These are phyloP conservation scores for Ormosia semicastrata DNA, from an alignment of 306 rosid species.

Conservation along the genomic window DNA sequence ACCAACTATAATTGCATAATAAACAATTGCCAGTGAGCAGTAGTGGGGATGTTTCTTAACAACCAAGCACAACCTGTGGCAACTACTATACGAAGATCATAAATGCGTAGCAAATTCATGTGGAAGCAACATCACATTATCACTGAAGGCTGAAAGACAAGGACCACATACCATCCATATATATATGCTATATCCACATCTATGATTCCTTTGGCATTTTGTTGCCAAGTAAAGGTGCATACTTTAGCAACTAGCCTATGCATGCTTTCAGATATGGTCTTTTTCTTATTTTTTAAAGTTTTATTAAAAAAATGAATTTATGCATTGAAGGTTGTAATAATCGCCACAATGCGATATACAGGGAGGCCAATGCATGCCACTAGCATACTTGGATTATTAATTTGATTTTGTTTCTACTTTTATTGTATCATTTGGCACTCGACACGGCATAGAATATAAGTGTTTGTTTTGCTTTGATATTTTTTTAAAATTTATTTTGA, in stretches of 20 bases:
- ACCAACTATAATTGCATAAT: background rate
- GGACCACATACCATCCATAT: constrained; percentile 32
- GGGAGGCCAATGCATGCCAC: background rate
- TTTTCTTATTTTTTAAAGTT: background rate
- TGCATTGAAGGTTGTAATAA: background rate
- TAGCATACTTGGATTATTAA: background rate
- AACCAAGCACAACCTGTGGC: constrained; percentile 44
- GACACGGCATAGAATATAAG: no score
- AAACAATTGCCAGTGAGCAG: constrained; percentile 10
- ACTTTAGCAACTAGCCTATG: background rate
- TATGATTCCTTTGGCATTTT: constrained; percentile 12
- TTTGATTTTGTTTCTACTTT: background rate
- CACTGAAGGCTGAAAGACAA: background rate
- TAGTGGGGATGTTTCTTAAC: constrained; percentile 50
- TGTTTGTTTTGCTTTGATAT: no score
- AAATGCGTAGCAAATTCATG: constrained; percentile 34
- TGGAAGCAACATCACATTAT: constrained; percentile 26
- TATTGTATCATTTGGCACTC: background rate
- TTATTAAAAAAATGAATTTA: background rate
- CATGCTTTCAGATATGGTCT: background rate
- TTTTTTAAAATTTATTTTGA: no score
- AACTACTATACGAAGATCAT: background rate
- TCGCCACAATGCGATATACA: background rate
- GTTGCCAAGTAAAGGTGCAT: background rate
- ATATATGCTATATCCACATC: background rate